Evolutionary conservation across 192 early-diverging fungal genomes (phyloP).

Genomic region (Rhizophagus clarus): DNA sequence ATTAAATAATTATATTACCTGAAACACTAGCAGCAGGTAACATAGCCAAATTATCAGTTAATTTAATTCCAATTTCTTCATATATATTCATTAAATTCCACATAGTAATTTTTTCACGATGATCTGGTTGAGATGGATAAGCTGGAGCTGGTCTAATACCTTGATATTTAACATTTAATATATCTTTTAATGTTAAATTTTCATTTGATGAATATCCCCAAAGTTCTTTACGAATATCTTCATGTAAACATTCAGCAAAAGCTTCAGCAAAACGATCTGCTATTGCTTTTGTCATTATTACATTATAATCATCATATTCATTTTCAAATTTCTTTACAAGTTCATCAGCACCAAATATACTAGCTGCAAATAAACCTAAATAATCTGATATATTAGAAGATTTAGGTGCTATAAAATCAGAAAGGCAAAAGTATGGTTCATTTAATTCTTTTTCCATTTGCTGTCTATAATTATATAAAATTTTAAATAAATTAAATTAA

Average conservation of each 20-base stretch:
- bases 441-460: constrained; percentile 67
- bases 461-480: constrained; percentile 29
- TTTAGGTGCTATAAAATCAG: constrained; percentile 91
- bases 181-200: constrained; percentile 71
- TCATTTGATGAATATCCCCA: constrained; percentile 91
- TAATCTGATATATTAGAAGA: constrained; percentile 77
- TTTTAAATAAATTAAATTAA: neutral
- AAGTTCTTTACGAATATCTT: constrained; percentile 80
- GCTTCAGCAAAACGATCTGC: constrained; percentile 95
- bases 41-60: constrained; percentile 96
- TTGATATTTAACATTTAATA: constrained; percentile 92
- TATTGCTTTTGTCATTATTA: constrained; percentile 94
- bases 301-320: constrained; percentile 87
- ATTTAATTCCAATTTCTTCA: constrained; percentile 77
- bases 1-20: constrained; percentile 54
- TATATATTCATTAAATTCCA: constrained; percentile 85
- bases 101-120: constrained; percentile 92
- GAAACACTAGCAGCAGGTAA: constrained; percentile 88
- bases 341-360: constrained; percentile 90
- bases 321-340: constrained; percentile 76
- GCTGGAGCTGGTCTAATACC: constrained; percentile 95
- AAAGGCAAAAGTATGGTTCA: constrained; percentile 86
- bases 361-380: constrained; percentile 88
- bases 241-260: constrained; percentile 88
- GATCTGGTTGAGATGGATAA: constrained; percentile 95